Evolutionary conservation across 805 yeast genomes (phyloP).

Genomic region (Starmerella sp.): DNA sequence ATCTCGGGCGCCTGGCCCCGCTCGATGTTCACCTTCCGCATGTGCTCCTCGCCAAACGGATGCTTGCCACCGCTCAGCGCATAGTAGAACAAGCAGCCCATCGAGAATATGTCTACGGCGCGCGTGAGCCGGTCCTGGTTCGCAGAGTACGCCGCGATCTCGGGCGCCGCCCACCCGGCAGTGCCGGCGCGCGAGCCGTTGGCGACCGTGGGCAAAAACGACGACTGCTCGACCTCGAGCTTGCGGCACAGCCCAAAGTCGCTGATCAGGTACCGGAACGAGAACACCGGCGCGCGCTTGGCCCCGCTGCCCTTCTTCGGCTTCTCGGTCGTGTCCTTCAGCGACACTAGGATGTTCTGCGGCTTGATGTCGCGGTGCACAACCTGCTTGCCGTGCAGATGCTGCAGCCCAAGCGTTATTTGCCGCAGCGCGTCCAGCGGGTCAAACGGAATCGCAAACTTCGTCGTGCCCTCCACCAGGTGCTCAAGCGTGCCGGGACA

Average conservation of each 20-base stretch:
- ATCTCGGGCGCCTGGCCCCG: conserved; percentile 47
- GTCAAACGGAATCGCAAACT: conserved; percentile 15
- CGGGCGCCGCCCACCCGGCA: conserved; percentile 98
- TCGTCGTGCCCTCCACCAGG: conserved; percentile 41
- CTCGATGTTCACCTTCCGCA: conserved; percentile 80
- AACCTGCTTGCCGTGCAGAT: conserved; percentile 77
- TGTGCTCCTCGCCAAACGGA: conserved; percentile 88
- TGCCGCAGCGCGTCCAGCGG: conserved; percentile 46
- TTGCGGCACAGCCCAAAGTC: conserved; percentile 95
- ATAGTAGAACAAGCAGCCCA: conserved; percentile 90
- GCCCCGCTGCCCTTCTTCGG: conserved; percentile 1
- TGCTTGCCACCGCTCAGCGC: conserved; percentile 73
- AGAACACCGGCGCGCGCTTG: conserved; percentile 1
- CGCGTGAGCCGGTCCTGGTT: conserved; percentile 48
- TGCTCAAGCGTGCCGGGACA: conserved; percentile 87
- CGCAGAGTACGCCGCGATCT: conserved; percentile 27
- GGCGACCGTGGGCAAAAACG: conserved; percentile 65
- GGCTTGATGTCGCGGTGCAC: conserved; percentile 94
- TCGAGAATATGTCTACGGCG: conserved; percentile 84
- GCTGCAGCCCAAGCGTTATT: conserved; percentile 72
- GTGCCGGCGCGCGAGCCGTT: conserved; percentile 74
- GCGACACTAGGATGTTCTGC: conserved; percentile 78
- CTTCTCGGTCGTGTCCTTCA: conserved; percentile 31
- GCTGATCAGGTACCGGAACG: conserved; percentile 59
- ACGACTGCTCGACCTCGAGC: conserved; percentile 82